phyloP scores from a whole-genome alignment of 2,329 filamentous ascomycete species.

The Zymoseptoria passerinii region DNA sequence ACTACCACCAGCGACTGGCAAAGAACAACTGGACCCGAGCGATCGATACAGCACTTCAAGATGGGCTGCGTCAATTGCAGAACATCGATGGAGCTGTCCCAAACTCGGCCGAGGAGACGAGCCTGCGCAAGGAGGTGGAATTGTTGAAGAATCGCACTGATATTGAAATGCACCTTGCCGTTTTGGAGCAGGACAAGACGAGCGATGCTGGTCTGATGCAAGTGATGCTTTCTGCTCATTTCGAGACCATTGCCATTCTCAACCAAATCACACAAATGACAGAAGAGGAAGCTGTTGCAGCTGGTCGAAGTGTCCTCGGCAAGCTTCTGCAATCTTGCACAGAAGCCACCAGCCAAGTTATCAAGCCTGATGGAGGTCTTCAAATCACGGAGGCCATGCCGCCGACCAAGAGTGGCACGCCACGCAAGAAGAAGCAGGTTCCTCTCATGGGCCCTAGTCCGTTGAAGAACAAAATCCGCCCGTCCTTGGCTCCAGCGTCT shows the following conservation, averaged over 20 bases:
- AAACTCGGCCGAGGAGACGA: constrained; percentile 54
- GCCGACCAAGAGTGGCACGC: constrained; percentile 64
- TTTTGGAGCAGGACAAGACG: constrained; percentile 75
- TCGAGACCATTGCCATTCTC: constrained; percentile 80
- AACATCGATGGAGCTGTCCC: constrained; percentile 56
- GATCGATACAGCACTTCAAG: constrained; percentile 79
- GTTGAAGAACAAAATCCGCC: constrained; percentile 37
- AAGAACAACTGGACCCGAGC: constrained; percentile 80
- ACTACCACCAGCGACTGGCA: constrained; percentile 75
- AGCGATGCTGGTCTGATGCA: constrained; percentile 73
- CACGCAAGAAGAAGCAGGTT: constrained; percentile 57
- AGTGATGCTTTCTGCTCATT: constrained; percentile 77
- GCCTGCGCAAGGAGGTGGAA: constrained; percentile 72
- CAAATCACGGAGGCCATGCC: constrained; percentile 58
- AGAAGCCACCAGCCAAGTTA: constrained; percentile 67
- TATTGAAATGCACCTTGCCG: constrained; percentile 65
- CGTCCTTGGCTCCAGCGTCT: constrained; percentile 13
- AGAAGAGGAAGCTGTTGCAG: constrained; percentile 71
- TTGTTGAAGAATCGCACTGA: constrained; percentile 75
- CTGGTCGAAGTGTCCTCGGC: constrained; percentile 68
- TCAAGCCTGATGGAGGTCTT: constrained; percentile 75
- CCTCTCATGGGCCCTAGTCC: constrained; percentile 42
- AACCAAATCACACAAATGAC: constrained; percentile 73
- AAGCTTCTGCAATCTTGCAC: constrained; percentile 71
- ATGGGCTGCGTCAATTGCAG: constrained; percentile 70